phyloP scores from a whole-genome alignment of 2,329 filamentous ascomycete species.

The Capronia coronata region DNA sequence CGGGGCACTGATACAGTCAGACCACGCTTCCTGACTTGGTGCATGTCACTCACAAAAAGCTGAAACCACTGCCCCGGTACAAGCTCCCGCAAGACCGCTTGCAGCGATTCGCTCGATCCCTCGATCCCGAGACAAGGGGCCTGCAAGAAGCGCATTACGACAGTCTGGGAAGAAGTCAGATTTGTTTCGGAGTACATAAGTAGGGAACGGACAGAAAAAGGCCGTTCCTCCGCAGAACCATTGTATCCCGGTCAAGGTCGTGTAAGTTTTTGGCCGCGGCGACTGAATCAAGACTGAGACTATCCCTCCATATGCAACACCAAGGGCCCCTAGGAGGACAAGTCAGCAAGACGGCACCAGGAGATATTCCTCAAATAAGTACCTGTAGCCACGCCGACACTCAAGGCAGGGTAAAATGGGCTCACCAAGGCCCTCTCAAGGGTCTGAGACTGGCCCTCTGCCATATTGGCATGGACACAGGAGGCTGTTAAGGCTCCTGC shows the following conservation, averaged over 20 bases:
- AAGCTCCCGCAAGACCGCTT: constrained; percentile 24
- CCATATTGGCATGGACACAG: background rate
- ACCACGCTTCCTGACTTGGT: background rate
- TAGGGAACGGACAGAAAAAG: constrained; percentile 59
- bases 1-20: constrained; percentile 15
- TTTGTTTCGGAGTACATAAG: background rate
- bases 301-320: constrained; percentile 60
- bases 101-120: constrained; percentile 25
- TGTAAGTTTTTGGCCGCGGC: constrained; percentile 62
- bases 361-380: constrained; percentile 26
- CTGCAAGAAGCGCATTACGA: constrained; percentile 10
- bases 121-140: constrained; percentile 24
- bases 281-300: constrained; percentile 64
- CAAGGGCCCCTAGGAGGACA: constrained; percentile 49
- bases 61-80: constrained; percentile 20
- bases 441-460: background rate
- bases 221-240: constrained; percentile 72
- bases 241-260: constrained; percentile 65
- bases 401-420: constrained; percentile 41
- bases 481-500: no score
- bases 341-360: constrained; percentile 21
- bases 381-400: constrained; percentile 58
- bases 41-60: constrained; percentile 19
- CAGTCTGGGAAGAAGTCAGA: constrained; percentile 8
- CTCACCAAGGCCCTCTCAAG: constrained; percentile 1